Evolutionary conservation across 805 yeast species (phyloP), one percentile per base, ranked within the genome.

Genomic region (Candida schatavii): DNA sequence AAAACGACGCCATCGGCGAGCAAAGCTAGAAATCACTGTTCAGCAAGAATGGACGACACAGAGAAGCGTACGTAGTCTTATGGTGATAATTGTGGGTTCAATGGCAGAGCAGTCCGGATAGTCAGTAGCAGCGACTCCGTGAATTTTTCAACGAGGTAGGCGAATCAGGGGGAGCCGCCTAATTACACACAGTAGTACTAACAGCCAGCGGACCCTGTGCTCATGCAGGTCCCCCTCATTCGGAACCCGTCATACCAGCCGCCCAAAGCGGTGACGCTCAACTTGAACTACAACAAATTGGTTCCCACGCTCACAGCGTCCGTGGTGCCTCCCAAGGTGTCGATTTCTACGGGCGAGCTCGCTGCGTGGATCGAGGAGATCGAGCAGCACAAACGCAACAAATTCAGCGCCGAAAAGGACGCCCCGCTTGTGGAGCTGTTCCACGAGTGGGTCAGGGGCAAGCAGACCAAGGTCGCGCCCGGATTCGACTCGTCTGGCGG

Each of bases 151-250:
- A n/a, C n/a, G n/a, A n/a, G n/a, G n/a, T n/a, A n/a, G n/a, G n/a
- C n/a, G n/a, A n/a, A n/a, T n/a, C n/a, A n/a, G n/a, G n/a, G n/a
- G n/a, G n/a, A n/a, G n/a, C n/a, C n/a, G n/a, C n/a, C n/a, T n/a
- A n/a, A n/a, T n/a, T n/a, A n/a, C n/a, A n/a, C n/a, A n/a, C n/a
- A n/a, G n/a, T n/a, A n/a, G 32, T 6, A 18, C 32, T 14, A 14
- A 29, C 32, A 29, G n/a, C 13, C 15, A 74, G 78, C 73, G 20
- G 79, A 78, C 46, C 68, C 76, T 0, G 46, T 74, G 11, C 62
- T 79, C 4, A 63, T 72, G 27, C 80, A 78, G 46, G 72, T 80
- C 0, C 85, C 85, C 0, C 66, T 80, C 30, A 71, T 77, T 13
- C 63, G 73, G 29, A 77, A 80, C 43, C 83, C 81, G 3, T 61